Base-by-base conservation (phyloP, 805 yeast genomes). In the Spathaspora girioi region DNA sequence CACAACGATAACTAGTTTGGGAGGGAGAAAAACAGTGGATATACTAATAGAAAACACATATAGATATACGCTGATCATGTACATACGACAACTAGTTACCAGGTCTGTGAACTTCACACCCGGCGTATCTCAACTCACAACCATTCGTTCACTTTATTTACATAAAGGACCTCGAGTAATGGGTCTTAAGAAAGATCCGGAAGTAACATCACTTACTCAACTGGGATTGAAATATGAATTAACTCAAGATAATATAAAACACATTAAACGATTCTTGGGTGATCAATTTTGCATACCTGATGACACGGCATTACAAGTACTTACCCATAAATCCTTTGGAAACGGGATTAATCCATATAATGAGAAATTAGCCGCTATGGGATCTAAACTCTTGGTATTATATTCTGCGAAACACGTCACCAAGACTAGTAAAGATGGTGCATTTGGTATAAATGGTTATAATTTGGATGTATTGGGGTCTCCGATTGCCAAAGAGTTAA, bases 261-360 rank as follows among this genome's bases (percentile, higher is more conserved):
- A 75, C 29, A 67, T 85, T 49, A 80, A 81, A 59, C 54, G 59
- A 27, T 81, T 82, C 56, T 67, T 86, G 50, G 54, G 61, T 18
- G 73, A 72, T 19, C 73, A 78, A 54, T 84, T 75, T 60, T 57
- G 73, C 42, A 71, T 92, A 42, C 75, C 86, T 4, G 87, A 89
- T 60, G 76, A 77, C 6, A 58, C 86, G 52, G 70, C 86, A 19
- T 73, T 90, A 54, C 98, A 93, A 71, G 83, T 89, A 41, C 73
- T 92, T 60, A 92, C 97, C 5, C 97, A 93, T 72, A 93, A 93
- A 71, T 89, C 97, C 19, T 93, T 91, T 76, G 96, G 96, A 5
- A 96, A 89, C 70, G 97, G 97, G 9, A 75, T 80, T 55, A 83
- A 85, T 60, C 97, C 97, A 7, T 89, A 88, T 71, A 93, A 92